Evolutionary conservation across 2,329 filamentous ascomycete genomes (phyloP), one percentile per base, ranked within the genome.

Genomic region (Capronia coronata): DNA sequence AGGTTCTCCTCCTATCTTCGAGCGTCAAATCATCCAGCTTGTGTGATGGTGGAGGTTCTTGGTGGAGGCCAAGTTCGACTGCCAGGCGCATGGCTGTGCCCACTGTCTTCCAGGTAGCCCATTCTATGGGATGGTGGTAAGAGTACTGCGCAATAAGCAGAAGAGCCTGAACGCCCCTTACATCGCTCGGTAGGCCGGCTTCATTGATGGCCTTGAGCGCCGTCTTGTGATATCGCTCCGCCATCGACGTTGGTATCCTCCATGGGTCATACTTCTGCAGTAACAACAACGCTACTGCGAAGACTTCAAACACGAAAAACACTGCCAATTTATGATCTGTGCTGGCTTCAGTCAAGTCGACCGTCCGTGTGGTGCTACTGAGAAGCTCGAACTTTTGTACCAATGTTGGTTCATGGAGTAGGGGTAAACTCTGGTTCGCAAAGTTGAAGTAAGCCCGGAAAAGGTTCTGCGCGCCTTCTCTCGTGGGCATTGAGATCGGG

Each of bases 101-200:
- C 5, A 52, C 50, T 10, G 50, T 52, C 37, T 48, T 48, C 50
- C 50, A 52, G 10, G 45, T 41, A 27, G 50, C 46, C 50, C 45
- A 52, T 7, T 34, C 41, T 4, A 39, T 49, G 13, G 50, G 46
- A 42, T 52, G 50, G 29, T 52, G 50, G 25, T 52, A 52, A 7
- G 21, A 52, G 18, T 55, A 55, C 14, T 55, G 52, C 13, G 37
- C 43, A 10, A 51, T 30, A 27, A 55, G 43, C 7, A 55, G 45
- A 6, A 55, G 43, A 11, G 44, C 40, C 32, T 55, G 52, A 3
- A 52, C 52, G 9, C 55, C 46, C 29, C 45, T 34, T 4, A 52
- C 18, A 29, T 37, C 40, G 34, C 27, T 37, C 7, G 50, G 45
- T 14, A 52, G 27, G 5, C 50, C 46, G 3, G 27, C 41, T 39